A percentile compares a stretch with the other conserved stretches of the same genome.
Conservation (phyloP, 768 basidiomycete genomes). For the Serpula lacrymans region DNA sequence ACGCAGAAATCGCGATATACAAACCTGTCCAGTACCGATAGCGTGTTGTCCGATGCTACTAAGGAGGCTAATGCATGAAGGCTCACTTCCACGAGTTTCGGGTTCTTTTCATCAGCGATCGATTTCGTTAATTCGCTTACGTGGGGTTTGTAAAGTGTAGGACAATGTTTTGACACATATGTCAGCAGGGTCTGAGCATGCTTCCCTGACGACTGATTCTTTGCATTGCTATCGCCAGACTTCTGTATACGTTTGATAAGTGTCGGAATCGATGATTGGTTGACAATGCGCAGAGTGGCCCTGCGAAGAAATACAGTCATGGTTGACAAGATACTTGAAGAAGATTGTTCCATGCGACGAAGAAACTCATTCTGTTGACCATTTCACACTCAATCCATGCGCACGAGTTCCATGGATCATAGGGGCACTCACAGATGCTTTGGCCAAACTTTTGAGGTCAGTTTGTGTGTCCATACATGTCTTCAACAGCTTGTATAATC, state of each 20-base stretch:
- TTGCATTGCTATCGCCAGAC: conserved; percentile 35
- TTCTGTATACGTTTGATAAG: conserved; percentile 68
- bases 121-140: conserved; percentile 72
- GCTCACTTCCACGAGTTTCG: conserved; percentile 55
- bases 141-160: conserved; percentile 71
- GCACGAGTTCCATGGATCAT: neutral
- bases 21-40: conserved; percentile 65
- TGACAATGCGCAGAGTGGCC: conserved; percentile 69
- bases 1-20: no score
- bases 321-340: conserved; percentile 57
- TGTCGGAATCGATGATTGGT: conserved; percentile 81
- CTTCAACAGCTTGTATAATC: conserved; percentile 82
- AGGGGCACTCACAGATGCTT: conserved; percentile 60
- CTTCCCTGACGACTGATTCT: conserved; percentile 33
- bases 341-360: conserved; percentile 70
- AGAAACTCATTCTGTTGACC: conserved; percentile 69
- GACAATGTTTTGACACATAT: conserved; percentile 71
- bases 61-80: conserved; percentile 77
- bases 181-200: conserved; percentile 52
- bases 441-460: conserved; percentile 76
- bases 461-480: conserved; percentile 81
- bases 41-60: conserved; percentile 52
- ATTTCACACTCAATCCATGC: neutral
- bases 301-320: conserved; percentile 70
- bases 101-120: conserved; percentile 61